These are phyloP conservation scores for Cucumis melo DNA, from an alignment of 306 rosid genomes.

Conservation along the genomic window DNA sequence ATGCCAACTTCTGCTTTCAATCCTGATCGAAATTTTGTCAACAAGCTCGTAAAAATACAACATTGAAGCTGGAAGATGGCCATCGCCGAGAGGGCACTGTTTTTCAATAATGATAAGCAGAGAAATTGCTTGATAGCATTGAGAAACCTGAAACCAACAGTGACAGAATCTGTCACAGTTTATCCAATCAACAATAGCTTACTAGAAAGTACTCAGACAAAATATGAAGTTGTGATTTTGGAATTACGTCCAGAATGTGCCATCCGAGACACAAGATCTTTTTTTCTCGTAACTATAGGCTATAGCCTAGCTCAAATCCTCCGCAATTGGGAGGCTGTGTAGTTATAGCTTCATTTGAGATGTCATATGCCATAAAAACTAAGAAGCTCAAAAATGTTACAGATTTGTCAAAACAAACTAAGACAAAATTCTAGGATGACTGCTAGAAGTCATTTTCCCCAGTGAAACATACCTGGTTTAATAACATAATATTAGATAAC, in stretches of 20 bases:
- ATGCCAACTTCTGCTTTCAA: slow-evolving; percentile 93
- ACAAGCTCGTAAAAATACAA: slow-evolving; percentile 68
- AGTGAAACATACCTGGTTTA: background rate
- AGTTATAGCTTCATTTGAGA: background rate
- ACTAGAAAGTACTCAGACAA: background rate
- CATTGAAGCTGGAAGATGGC: slow-evolving; percentile 97
- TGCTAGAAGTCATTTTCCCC: background rate
- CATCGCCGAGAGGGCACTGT: slow-evolving; percentile 92
- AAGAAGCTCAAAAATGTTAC: background rate
- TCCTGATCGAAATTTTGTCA: slow-evolving; percentile 79
- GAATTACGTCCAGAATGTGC: background rate
- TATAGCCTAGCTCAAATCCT: background rate
- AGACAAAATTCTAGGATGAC: background rate
- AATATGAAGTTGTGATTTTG: background rate
- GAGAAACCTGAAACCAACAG: slow-evolving; percentile 60
- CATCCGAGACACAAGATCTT: background rate
- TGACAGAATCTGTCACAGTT: slow-evolving; percentile 18
- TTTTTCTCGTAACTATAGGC: too few relatives aligned
- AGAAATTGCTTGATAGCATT: slow-evolving; percentile 82
- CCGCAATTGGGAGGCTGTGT: background rate
- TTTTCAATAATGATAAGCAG: slow-evolving; percentile 85
- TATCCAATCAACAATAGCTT: slow-evolving; percentile 8
- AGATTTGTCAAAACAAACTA: background rate
- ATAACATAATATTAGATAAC: background rate
- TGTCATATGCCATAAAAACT: background rate